These are phyloP conservation scores for Umbelopsis sp. DNA, from an alignment of 192 early-diverging fungal species.

Conservation along the genomic window DNA sequence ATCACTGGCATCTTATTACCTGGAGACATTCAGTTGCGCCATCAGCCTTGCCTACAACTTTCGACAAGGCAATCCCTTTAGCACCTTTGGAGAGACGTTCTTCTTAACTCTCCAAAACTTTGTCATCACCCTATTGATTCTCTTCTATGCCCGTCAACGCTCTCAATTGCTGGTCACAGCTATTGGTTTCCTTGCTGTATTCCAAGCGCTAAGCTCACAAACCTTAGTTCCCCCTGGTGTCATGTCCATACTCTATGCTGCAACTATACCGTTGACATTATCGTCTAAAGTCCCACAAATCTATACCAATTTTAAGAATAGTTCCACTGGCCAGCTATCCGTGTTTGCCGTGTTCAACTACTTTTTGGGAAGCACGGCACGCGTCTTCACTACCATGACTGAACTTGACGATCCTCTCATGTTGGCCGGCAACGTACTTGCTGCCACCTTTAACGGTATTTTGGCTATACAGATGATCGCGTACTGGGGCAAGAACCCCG, in stretches of 20 bases:
- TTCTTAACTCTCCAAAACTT: conserved; percentile 89
- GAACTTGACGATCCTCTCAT: conserved; percentile 87
- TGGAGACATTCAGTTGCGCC: conserved; percentile 82
- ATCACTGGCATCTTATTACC: conserved; percentile 73
- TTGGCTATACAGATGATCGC: conserved; percentile 77
- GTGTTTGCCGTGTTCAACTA: conserved; percentile 89
- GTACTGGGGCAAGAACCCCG: conserved; percentile 66
- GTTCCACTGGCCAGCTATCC: conserved; percentile 89
- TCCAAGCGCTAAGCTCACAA: conserved; percentile 56
- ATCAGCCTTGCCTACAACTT: conserved; percentile 88
- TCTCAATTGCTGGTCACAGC: conserved; percentile 48
- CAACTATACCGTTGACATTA: conserved; percentile 78
- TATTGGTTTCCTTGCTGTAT: conserved; percentile 38
- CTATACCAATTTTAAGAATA: conserved; percentile 76
- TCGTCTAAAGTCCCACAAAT: conserved; percentile 92
- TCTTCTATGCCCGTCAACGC: conserved; percentile 54
- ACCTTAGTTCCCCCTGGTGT: conserved; percentile 47
- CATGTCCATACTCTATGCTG: conserved; percentile 70
- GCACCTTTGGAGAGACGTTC: conserved; percentile 82
- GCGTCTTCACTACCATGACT: conserved; percentile 90
- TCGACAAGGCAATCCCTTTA: conserved; percentile 83
- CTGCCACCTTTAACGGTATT: conserved; percentile 75
- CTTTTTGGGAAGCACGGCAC: conserved; percentile 82
- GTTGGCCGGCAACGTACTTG: conserved; percentile 68
- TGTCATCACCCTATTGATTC: conserved; percentile 72